A percentile compares a stretch with the other conserved stretches of the same genome.
phyloP scores from a whole-genome alignment of 108 stramenopile genomes.

The Cyclotella cryptica region DNA sequence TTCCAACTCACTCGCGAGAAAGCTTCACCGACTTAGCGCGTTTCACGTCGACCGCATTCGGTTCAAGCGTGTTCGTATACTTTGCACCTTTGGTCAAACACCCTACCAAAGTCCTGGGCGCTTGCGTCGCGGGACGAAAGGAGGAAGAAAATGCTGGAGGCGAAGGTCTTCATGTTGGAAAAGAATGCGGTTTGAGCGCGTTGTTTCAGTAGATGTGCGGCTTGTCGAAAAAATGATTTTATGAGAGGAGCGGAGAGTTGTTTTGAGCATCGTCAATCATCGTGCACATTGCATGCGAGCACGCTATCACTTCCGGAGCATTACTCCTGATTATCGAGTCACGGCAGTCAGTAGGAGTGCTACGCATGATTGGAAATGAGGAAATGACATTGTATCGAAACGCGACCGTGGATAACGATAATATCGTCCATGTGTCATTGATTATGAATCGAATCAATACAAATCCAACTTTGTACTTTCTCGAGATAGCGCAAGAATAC shows the following conservation, averaged over 20 bases:
- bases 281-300: no score
- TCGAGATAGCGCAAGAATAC: no score
- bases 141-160: background rate
- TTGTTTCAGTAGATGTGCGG: background rate
- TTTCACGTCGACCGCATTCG: background rate
- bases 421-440: no score
- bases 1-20: background rate
- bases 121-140: background rate
- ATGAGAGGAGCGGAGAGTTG: background rate
- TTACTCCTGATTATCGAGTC: no score
- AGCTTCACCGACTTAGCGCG: background rate
- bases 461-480: no score
- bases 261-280: background rate
- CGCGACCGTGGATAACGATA: no score
- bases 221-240: slow-evolving; percentile 2
- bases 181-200: background rate
- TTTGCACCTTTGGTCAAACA: background rate
- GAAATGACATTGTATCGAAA: no score
- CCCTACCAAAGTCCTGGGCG: background rate
- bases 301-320: no score
- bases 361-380: no score
- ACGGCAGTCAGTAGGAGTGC: no score
- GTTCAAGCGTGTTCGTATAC: background rate
- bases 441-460: no score
- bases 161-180: slow-evolving; percentile 8